Percentiles rank a stretch among this genome's conserved stretches.
These are phyloP conservation scores for Auriscalpium microsporum DNA, from an alignment of 768 basidiomycete species.

Conservation along the genomic window DNA sequence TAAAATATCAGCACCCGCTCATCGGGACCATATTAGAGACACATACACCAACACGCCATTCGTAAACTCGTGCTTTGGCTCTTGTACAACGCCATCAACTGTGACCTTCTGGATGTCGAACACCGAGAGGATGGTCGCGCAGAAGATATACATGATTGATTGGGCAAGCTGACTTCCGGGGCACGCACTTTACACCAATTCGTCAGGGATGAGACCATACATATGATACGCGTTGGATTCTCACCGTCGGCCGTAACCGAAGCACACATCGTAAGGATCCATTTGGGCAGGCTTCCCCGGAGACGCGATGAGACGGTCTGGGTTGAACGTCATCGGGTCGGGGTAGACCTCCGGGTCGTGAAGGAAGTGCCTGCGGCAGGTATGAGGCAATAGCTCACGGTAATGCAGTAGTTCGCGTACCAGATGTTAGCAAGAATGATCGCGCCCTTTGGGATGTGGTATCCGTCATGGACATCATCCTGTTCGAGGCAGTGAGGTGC, in stretches of 20 bases:
- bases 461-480: slow-evolving; percentile 31
- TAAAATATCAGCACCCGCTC: too few relatives aligned
- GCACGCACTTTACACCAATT: slow-evolving; percentile 2
- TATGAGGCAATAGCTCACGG: not conserved
- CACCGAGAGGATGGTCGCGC: slow-evolving; percentile 11
- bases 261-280: slow-evolving; percentile 14
- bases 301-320: slow-evolving; percentile 20
- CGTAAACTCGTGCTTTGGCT: slow-evolving; percentile 7
- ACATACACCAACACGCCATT: slow-evolving; percentile 13
- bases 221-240: not conserved
- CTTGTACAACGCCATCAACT: slow-evolving; percentile 12
- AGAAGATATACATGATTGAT: slow-evolving; percentile 13
- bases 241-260: slow-evolving; percentile 22
- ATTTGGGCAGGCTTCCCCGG: slow-evolving; percentile 12
- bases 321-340: slow-evolving; percentile 22
- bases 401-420: slow-evolving; percentile 10
- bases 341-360: slow-evolving; percentile 22
- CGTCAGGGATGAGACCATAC: too few relatives aligned
- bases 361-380: slow-evolving; percentile 18
- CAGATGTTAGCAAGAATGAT: slow-evolving; percentile 28
- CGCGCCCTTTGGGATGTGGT: slow-evolving; percentile 31
- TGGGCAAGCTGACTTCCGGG: slow-evolving; percentile 15
- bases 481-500: slow-evolving; percentile 27
- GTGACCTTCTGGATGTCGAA: slow-evolving; percentile 13
- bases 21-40: too few relatives aligned